These are phyloP conservation scores for Venturia effusa DNA, from an alignment of 2,329 filamentous ascomycete species.

Conservation along the genomic window DNA sequence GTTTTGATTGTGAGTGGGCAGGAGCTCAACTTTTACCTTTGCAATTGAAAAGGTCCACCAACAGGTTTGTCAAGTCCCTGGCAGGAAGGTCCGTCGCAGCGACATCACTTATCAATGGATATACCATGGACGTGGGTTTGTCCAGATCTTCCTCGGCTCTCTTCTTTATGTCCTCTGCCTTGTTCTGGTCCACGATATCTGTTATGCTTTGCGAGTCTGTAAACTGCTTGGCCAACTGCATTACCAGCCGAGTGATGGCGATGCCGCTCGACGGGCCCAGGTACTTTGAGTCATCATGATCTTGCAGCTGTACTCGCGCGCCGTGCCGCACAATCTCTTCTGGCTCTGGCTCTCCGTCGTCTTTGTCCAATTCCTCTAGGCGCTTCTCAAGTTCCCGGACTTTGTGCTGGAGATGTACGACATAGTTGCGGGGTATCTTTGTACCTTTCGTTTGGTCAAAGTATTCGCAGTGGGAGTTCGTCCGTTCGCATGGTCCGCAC, in stretches of 20 bases:
- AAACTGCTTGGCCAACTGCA: slow-evolving; percentile 92
- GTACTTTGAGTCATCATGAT: slow-evolving; percentile 81
- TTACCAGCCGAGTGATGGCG: slow-evolving; percentile 85
- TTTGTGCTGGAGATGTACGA: slow-evolving; percentile 80
- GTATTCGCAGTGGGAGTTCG: slow-evolving; percentile 87
- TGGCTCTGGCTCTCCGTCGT: slow-evolving; percentile 56
- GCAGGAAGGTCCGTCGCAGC: slow-evolving; percentile 68
- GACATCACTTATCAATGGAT: slow-evolving; percentile 78
- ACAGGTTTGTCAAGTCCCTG: slow-evolving; percentile 59
- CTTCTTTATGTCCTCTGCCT: slow-evolving; percentile 56
- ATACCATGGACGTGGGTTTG: slow-evolving; percentile 66
- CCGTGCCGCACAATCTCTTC: slow-evolving; percentile 83
- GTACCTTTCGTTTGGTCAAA: slow-evolving; percentile 79
- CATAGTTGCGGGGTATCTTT: slow-evolving; percentile 83
- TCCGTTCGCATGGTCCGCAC: slow-evolving; percentile 86
- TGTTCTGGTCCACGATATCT: slow-evolving; percentile 73
- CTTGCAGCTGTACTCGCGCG: slow-evolving; percentile 73
- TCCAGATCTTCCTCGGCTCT: slow-evolving; percentile 54
- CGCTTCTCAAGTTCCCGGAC: slow-evolving; percentile 74
- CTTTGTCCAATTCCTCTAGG: slow-evolving; percentile 66
- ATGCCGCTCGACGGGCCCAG: slow-evolving; percentile 91
- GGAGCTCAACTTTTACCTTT: slow-evolving; percentile 47
- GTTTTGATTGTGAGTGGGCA: neutral
- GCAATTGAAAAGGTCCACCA: slow-evolving; percentile 76
- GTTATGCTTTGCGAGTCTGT: slow-evolving; percentile 85